A percentile compares a stretch with the other conserved stretches of the same genome.
These are phyloP conservation scores for Mycena belliarum DNA, from an alignment of 768 basidiomycete species.

Conservation along the genomic window DNA sequence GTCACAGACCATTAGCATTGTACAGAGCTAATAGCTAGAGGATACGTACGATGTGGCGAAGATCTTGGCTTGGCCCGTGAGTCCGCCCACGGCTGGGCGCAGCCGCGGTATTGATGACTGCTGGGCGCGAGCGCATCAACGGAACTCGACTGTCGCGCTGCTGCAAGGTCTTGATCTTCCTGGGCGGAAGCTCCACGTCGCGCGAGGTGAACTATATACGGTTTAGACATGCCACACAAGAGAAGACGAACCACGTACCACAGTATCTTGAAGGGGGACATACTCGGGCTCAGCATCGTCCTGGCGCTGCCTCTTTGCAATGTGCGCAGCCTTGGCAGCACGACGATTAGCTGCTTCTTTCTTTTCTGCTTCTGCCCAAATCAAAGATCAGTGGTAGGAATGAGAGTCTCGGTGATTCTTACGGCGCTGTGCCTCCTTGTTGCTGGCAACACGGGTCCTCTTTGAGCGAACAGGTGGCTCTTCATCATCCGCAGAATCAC, in stretches of 20 bases:
- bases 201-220: not conserved
- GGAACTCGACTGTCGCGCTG: constrained; percentile 1
- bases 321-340: not conserved
- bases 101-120: not conserved
- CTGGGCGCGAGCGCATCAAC: not conserved
- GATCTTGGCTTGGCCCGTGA: not conserved
- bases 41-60: not conserved
- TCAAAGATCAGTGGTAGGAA: not conserved
- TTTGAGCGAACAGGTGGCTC: not conserved
- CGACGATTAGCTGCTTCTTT: not conserved
- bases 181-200: not conserved
- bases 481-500: not conserved
- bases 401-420: not conserved
- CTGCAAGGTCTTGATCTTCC: not conserved
- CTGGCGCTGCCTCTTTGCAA: not conserved
- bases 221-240: no score
- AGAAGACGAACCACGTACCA: not conserved
- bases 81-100: not conserved
- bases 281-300: not conserved
- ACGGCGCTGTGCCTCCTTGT: not conserved
- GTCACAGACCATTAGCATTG: no score
- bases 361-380: not conserved
- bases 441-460: not conserved
- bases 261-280: not conserved
- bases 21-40: no score